Evolutionary conservation across 2,329 filamentous ascomycete species (phyloP).

Genomic region (Pseudocercospora eumusae): DNA sequence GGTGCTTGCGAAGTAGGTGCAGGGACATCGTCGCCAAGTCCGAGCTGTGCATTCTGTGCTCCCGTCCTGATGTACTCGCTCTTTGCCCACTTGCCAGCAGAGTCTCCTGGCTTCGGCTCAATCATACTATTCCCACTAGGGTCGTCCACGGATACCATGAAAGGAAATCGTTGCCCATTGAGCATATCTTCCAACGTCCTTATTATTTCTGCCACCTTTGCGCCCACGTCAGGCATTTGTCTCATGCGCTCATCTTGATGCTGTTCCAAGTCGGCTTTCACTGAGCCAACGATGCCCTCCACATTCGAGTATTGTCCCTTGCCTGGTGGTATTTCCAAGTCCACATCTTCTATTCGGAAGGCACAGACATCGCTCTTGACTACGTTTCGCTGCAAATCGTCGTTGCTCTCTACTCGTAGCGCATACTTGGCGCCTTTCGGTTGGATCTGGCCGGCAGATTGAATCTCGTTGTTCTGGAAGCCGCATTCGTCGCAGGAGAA

Average conservation of each 20-base stretch:
- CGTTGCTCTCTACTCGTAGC: constrained; percentile 69
- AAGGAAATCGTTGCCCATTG: constrained; percentile 75
- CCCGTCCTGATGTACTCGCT: constrained; percentile 78
- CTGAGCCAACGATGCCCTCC: constrained; percentile 78
- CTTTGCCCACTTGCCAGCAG: constrained; percentile 86
- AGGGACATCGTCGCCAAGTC: constrained; percentile 59
- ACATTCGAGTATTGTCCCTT: constrained; percentile 91
- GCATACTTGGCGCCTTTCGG: constrained; percentile 83
- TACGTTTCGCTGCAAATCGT: constrained; percentile 81
- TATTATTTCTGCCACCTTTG: constrained; percentile 77
- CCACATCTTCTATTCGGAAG: constrained; percentile 86
- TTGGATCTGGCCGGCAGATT: constrained; percentile 88
- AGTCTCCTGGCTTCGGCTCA: constrained; percentile 72
- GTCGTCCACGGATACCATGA: constrained; percentile 85
- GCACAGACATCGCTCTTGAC: constrained; percentile 87
- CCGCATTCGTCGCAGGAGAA: constrained; percentile 89
- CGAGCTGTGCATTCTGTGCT: constrained; percentile 84
- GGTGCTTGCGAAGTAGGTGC: constrained; percentile 52
- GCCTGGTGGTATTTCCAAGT: constrained; percentile 88
- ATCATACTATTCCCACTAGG: constrained; percentile 96
- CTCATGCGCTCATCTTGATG: constrained; percentile 82
- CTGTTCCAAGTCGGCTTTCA: constrained; percentile 76
- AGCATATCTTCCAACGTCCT: constrained; percentile 74
- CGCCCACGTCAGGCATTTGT: constrained; percentile 73
- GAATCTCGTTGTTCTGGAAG: constrained; percentile 90